Conservation (phyloP, 441 rosid genomes). For the Populus tomentosa region DNA sequence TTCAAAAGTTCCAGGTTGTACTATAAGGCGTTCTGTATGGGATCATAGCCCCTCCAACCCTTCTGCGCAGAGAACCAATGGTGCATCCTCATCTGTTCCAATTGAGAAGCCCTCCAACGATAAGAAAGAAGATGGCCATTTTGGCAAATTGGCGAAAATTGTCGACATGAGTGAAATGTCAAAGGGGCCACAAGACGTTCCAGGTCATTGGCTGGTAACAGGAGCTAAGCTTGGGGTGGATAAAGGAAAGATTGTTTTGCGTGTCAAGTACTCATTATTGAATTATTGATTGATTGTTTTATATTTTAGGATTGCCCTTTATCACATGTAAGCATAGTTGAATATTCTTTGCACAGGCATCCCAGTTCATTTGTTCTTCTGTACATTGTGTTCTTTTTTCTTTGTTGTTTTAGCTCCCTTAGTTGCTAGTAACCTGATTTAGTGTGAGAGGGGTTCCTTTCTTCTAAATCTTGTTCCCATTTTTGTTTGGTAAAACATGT, state of each 20-base stretch:
- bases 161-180: constrained; percentile 58
- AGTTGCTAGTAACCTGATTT: constrained; percentile 19
- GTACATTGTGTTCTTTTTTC: constrained; percentile 37
- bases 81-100: constrained; percentile 59
- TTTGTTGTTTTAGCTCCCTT: constrained; percentile 14
- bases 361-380: constrained; percentile 32
- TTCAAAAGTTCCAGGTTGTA: constrained; percentile 61
- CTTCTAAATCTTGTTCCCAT: constrained; percentile 1
- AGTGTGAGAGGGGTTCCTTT: constrained; percentile 1
- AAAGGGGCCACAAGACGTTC: constrained; percentile 64
- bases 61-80: constrained; percentile 28
- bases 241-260: constrained; percentile 56
- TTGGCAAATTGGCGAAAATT: constrained; percentile 48
- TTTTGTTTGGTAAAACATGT: constrained; percentile 7
- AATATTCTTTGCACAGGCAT: constrained; percentile 67
- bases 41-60: constrained; percentile 52
- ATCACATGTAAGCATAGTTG: constrained; percentile 30
- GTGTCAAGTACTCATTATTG: constrained; percentile 61
- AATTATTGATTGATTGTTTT: constrained; percentile 40
- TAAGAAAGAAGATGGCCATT: constrained; percentile 37
- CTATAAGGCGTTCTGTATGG: constrained; percentile 64
- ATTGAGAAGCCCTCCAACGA: constrained; percentile 34
- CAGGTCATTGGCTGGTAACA: constrained; percentile 75
- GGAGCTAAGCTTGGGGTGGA: constrained; percentile 74
- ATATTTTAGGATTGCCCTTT: constrained; percentile 19